Percentiles rank a stretch among this genome's conserved stretches.
phyloP scores from a whole-genome alignment of 345 rosid species.

The Camelina laxa region DNA sequence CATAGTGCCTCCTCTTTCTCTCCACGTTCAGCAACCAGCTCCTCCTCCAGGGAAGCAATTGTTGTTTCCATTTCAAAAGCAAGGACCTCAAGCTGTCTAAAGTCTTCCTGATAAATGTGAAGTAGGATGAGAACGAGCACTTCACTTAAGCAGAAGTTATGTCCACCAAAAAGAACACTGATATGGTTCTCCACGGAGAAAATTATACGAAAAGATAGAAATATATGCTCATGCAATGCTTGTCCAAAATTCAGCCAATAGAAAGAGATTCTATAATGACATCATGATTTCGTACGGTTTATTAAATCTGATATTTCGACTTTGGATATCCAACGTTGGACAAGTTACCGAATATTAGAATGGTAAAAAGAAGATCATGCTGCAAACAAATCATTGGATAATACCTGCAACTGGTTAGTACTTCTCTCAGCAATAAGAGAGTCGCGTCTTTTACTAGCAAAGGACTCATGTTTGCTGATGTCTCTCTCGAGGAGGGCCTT shows the following conservation, averaged over 20 bases:
- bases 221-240: constrained; percentile 24
- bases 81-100: constrained; percentile 72
- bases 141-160: constrained; percentile 17
- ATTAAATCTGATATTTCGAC: constrained; percentile 6
- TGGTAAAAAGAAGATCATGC: background rate
- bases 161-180: constrained; percentile 23
- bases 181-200: constrained; percentile 12
- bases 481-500: constrained; percentile 84
- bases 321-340: constrained; percentile 11
- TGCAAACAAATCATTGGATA: constrained; percentile 15
- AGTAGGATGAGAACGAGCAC: constrained; percentile 19
- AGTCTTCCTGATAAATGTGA: constrained; percentile 67
- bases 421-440: constrained; percentile 58
- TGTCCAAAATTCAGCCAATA: constrained; percentile 10
- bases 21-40: constrained; percentile 57
- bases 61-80: constrained; percentile 95
- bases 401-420: constrained; percentile 53
- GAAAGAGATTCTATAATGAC: background rate
- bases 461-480: constrained; percentile 76
- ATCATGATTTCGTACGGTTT: background rate
- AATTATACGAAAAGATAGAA: background rate
- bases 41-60: constrained; percentile 82
- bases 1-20: constrained; percentile 62
- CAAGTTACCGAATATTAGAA: constrained; percentile 8
- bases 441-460: constrained; percentile 79